phyloP scores from a whole-genome alignment of 495 filamentous ascomycete genomes.

The Aspergillus campestris region DNA sequence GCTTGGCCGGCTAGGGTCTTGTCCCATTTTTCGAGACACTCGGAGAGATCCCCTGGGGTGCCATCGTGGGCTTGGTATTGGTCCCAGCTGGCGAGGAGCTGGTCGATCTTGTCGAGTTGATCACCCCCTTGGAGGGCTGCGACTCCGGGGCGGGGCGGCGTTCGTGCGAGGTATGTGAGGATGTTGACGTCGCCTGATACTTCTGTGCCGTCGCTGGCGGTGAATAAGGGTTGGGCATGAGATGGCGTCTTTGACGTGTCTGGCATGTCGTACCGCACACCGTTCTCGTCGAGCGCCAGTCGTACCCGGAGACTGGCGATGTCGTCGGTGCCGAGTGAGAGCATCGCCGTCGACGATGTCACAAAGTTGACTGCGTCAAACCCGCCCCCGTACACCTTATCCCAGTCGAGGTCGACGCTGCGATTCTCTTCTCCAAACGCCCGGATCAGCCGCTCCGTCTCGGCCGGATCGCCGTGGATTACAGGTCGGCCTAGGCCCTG shows the following conservation, averaged over 20 bases:
- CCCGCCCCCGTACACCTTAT: constrained; percentile 64
- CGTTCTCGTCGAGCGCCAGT: constrained; percentile 50
- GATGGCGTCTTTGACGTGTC: no score
- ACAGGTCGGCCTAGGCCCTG: constrained; percentile 49
- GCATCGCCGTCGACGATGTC: constrained; percentile 39
- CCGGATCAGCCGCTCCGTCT: constrained; percentile 60
- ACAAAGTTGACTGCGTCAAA: constrained; percentile 82
- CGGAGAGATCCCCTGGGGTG: constrained; percentile 1
- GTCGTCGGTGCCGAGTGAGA: constrained; percentile 44
- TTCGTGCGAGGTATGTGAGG: constrained; percentile 22
- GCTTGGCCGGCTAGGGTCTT: constrained; percentile 29
- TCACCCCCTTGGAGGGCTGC: constrained; percentile 25
- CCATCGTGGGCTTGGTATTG: constrained; percentile 6
- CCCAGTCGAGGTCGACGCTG: constrained; percentile 68
- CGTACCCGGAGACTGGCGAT: constrained; percentile 51
- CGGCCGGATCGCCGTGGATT: constrained; percentile 55
- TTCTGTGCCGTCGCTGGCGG: constrained; percentile 17
- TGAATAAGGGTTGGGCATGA: constrained; percentile 15
- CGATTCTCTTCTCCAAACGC: constrained; percentile 87
- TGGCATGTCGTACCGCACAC: constrained; percentile 40
- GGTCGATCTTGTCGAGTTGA: constrained; percentile 23
- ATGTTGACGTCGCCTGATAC: constrained; percentile 29
- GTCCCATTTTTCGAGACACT: constrained; percentile 41
- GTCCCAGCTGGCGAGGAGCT: constrained; percentile 24
- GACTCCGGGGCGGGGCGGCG: constrained; percentile 21